A percentile compares a stretch with the other conserved stretches of the same genome.
Conservation (phyloP, 2,329 filamentous ascomycete genomes). For the Triangularia setosa region DNA sequence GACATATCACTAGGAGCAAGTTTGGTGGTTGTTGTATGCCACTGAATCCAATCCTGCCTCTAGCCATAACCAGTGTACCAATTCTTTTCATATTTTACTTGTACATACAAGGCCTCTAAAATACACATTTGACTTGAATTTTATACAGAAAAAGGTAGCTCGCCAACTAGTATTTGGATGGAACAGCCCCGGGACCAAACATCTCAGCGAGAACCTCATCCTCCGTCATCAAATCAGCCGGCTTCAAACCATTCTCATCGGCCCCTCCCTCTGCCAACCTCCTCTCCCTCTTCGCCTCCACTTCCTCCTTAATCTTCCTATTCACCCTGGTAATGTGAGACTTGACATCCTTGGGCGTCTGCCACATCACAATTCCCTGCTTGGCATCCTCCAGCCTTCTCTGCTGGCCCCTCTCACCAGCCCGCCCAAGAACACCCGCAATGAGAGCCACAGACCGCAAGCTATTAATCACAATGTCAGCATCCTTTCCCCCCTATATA, state of each 20-base stretch:
- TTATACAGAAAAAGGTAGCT: neutral
- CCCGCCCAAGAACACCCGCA: conserved; percentile 77
- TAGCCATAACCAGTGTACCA: neutral
- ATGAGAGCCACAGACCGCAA: conserved; percentile 78
- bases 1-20: neutral
- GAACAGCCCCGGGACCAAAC: neutral
- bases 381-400: conserved; percentile 61
- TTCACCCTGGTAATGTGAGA: conserved; percentile 2
- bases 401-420: conserved; percentile 72
- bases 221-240: conserved; percentile 10
- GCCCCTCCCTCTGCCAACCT: neutral
- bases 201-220: conserved; percentile 16
- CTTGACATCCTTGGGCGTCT: conserved; percentile 42
- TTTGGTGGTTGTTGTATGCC: too few relatives aligned
- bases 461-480: conserved; percentile 43
- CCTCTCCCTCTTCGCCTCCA: neutral
- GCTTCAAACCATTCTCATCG: conserved; percentile 1
- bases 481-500: neutral
- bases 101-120: neutral
- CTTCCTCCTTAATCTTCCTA: neutral
- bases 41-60: neutral
- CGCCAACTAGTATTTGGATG: neutral
- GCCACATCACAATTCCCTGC: conserved; percentile 61
- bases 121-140: neutral
- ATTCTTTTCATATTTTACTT: neutral